Evolutionary conservation across 2,329 filamentous ascomycete species (phyloP), one percentile per base, ranked within the genome.

Genomic region (Ophiostoma quercus): DNA sequence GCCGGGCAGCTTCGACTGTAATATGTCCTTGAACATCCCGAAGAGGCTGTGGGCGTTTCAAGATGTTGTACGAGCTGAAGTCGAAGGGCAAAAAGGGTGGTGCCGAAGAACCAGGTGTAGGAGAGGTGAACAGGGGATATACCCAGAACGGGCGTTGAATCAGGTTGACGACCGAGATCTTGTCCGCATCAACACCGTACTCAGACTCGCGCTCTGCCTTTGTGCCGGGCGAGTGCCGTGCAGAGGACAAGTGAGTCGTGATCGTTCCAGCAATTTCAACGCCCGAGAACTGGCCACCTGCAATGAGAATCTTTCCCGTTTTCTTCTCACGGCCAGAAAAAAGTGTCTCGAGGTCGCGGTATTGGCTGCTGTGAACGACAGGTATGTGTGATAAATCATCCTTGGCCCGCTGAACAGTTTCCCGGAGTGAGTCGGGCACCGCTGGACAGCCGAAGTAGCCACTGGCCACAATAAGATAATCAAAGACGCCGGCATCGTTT

Each of bases 221-320:
- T 4, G 63, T 34, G 11, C 57, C 68, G 0, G 88, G 85, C 0
- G 85, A 84, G 76, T 90, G 81, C 14, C 79, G 78, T 2, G 84
- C 84, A 6, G 87, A 87, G 0, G 91, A 94, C 1, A 94, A 78
- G 72, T 93, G 87, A 4, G 87, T 83, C 12, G 90, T 91, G 67
- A 94, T 85, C 1, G 88, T 88, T 11, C 87, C 88, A 0, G 91
- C 89, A 67, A 90, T 89, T 79, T 96, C 92, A 5, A 91, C 86
- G 0, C 91, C 92, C 1, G 91, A 94, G 84, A 95, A 93, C 74
- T 93, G 91, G 0, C 91, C 92, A 0, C 92, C 92, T 0, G 93
- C 86, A 0, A 96, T 82, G 0, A 92, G 82, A 19, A 95, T 87
- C 75, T 88, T 91, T 22, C 86, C 85, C 1, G 82, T 82, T 0